Evolutionary conservation across 176 grass and related monocot species (phyloP).

Genomic region (Chloris gayana): DNA sequence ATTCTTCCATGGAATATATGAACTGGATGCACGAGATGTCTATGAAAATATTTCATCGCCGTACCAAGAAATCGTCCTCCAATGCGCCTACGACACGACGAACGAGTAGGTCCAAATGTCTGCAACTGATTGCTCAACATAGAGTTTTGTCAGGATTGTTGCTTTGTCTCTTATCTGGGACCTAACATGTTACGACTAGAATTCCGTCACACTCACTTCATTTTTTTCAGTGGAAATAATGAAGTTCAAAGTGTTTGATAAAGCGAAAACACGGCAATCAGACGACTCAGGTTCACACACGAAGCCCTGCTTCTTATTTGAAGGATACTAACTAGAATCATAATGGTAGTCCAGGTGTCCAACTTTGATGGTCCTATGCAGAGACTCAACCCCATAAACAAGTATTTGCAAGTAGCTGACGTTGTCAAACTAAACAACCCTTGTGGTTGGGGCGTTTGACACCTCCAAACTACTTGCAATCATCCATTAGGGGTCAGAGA

Average conservation of each 20-base stretch:
- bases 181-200: not conserved
- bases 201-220: not conserved
- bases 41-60: not conserved
- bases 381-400: not conserved
- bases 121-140: slow-evolving; percentile 22
- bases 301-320: not conserved
- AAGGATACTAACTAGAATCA: not conserved
- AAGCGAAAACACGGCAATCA: not conserved
- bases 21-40: not conserved
- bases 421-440: slow-evolving; percentile 25
- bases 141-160: slow-evolving; percentile 1
- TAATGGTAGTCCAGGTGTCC: slow-evolving; percentile 10
- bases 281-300: too few species aligned
- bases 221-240: not conserved
- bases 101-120: slow-evolving; percentile 1
- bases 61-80: not conserved
- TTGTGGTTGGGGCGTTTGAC: slow-evolving; percentile 38
- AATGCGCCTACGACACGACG: slow-evolving; percentile 15
- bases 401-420: not conserved
- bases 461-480: slow-evolving; percentile 43
- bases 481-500: slow-evolving; percentile 23
- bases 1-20: slow-evolving; percentile 1
- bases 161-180: slow-evolving; percentile 21
- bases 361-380: not conserved
- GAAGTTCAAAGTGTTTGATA: not conserved